Evolutionary conservation across 345 rosid genomes (phyloP).

Genomic region (Aquilaria yunnanensis): DNA sequence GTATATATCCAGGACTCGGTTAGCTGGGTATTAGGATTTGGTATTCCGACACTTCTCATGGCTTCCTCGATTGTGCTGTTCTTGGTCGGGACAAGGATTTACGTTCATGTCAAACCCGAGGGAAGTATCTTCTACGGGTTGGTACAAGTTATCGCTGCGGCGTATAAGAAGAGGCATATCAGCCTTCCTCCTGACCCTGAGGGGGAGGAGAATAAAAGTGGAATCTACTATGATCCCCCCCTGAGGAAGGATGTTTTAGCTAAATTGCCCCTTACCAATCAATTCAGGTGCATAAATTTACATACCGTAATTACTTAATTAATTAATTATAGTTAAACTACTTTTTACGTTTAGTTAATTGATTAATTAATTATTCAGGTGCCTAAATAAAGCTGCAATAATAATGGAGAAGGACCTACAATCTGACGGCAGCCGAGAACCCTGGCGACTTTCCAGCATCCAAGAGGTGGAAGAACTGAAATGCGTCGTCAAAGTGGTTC

Average conservation of each 20-base stretch:
- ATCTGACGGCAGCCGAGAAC: conserved; percentile 32
- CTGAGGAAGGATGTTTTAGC: conserved; percentile 20
- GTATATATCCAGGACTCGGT: conserved; percentile 69
- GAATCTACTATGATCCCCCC: conserved; percentile 45
- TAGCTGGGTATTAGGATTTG: conserved; percentile 78
- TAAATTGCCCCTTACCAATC: conserved; percentile 55
- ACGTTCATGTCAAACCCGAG: conserved; percentile 48
- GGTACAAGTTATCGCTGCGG: conserved; percentile 45
- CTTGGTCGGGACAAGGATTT: conserved; percentile 50
- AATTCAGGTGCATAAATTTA: conserved; percentile 38
- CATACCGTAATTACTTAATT: not conserved
- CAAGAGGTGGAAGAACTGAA: conserved; percentile 69
- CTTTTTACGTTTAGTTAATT: not conserved
- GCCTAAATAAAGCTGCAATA: conserved; percentile 61
- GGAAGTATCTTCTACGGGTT: conserved; percentile 62
- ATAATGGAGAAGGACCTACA: conserved; percentile 38
- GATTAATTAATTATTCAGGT: conserved; percentile 24
- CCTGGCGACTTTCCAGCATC: conserved; percentile 54
- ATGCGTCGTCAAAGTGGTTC: conserved; percentile 43
- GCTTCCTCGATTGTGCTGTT: conserved; percentile 40
- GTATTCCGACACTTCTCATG: conserved; percentile 62
- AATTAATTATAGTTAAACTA: not conserved
- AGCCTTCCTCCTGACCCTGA: conserved; percentile 20
- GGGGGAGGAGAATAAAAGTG: conserved; percentile 4
- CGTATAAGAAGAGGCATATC: conserved; percentile 41